These are phyloP conservation scores for Trebouxiophyceae sp. DNA, from an alignment of 163 green algal genomes.

Conservation along the genomic window DNA sequence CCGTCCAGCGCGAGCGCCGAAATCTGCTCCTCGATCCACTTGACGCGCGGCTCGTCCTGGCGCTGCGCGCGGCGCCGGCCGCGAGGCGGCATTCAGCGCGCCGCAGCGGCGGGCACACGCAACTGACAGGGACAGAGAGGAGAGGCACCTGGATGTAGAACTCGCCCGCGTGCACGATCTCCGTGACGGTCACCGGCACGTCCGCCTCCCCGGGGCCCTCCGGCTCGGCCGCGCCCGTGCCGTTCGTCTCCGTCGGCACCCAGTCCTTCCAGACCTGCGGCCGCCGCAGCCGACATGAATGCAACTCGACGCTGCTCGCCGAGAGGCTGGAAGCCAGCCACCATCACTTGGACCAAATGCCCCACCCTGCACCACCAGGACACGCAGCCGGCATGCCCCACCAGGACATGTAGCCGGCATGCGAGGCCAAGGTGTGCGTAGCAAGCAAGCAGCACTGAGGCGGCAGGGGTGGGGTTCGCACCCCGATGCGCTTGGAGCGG, in stretches of 20 bases:
- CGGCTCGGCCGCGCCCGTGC: too few species aligned
- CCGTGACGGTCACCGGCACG: conserved; percentile 20
- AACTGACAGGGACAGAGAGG: too few species aligned
- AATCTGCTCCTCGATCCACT: conserved; percentile 69
- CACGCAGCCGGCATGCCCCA: too few species aligned
- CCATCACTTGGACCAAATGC: too few species aligned
- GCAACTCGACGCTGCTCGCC: too few species aligned
- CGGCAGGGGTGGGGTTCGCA: conserved; percentile 8
- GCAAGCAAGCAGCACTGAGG: background rate
- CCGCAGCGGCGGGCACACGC: too few species aligned
- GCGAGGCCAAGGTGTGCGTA: background rate
- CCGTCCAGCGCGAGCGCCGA: conserved; percentile 16
- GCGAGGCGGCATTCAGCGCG: conserved; percentile 10
- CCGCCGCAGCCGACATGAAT: too few species aligned
- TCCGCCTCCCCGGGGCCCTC: too few species aligned
- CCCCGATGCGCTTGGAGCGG: conserved; percentile 55
- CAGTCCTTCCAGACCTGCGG: too few species aligned
- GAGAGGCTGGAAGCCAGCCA: too few species aligned
- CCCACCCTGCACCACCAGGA: too few species aligned
- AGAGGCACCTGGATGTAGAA: conserved; percentile 75
- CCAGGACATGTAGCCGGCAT: background rate
- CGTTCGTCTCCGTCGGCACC: too few species aligned
- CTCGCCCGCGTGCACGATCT: conserved; percentile 9
- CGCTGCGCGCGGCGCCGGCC: conserved; percentile 25
- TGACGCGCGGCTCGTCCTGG: conserved; percentile 53